Base-by-base conservation (phyloP, 176 grass and related monocot genomes). In the Poa pratensis region DNA sequence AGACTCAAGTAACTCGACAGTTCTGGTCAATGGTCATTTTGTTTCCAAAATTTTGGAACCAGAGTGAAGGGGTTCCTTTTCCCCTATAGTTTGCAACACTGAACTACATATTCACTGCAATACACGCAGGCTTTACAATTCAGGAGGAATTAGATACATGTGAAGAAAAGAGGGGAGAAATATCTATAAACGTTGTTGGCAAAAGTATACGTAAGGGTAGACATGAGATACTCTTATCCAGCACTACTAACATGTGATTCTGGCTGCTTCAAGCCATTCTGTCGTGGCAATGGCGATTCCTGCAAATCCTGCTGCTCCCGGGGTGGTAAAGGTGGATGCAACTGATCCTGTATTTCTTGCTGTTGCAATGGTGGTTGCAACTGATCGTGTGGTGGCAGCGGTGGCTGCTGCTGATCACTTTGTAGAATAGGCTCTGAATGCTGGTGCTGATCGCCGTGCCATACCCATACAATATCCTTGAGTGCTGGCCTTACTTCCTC, bases 381-480 rank as follows among this genome's bases (percentile, higher is more conserved):
- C 45, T 73, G 54, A 64, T 83, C 55, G 0, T 50, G 66, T 65
- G 73, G 46, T 59, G 84, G 22, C 24, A 83, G 17, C n/a, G 37
- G 54, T 18, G 32, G 20, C 32, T 84, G 37, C 11, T 34, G 67
- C 54, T 80, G 73, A 61, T 87, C 79, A 60, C 63, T 52, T 61
- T 89, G 81, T 40, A 73, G 35, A n/a, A 76, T 50, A 63, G 77
- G 59, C 24, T 79, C 72, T 55, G 66, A 75, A 23, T 83, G 78
- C 62, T 87, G 84, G 7, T 85, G 37, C 22, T 55, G 50, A 64
- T 97, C 92, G 34, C 86, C 89, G 80, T 98, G 88, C 96, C 96
- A 98, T 61, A 90, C 82, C 96, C 96, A 98, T 22, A 95, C 93
- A 51, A 98, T 95, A 78, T 98, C 96, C 16, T 85, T 89, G 6